Evolutionary conservation across 495 filamentous ascomycete genomes (phyloP).

Genomic region (Usnea hakonensis): DNA sequence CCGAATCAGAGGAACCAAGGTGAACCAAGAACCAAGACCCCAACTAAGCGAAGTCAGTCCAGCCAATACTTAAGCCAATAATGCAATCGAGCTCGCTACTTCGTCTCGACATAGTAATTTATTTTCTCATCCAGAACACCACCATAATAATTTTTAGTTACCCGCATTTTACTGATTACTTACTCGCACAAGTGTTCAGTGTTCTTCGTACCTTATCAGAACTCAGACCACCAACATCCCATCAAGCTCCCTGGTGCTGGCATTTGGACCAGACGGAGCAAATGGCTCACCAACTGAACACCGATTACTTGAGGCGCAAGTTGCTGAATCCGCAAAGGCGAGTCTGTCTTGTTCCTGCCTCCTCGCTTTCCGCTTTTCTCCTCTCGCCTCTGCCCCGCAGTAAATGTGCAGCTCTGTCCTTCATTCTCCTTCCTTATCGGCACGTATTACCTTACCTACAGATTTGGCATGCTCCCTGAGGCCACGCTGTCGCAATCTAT

Average conservation of each 20-base stretch:
- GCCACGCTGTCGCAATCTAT: neutral
- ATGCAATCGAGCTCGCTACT: no score
- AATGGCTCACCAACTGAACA: conserved; percentile 44
- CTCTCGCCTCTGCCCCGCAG: neutral
- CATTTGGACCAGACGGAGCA: conserved; percentile 30
- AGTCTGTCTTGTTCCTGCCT: neutral
- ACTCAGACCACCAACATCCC: no score
- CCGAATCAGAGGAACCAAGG: no score
- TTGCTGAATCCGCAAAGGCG: conserved; percentile 13
- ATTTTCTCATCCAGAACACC: no score
- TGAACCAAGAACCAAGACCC: no score
- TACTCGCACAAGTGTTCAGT: no score
- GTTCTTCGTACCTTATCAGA: no score
- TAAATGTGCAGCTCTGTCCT: neutral
- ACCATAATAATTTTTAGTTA: no score
- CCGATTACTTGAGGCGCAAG: conserved; percentile 47
- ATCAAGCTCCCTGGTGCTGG: conserved; percentile 18
- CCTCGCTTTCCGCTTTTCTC: neutral
- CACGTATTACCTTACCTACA: neutral
- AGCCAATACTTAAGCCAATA: no score
- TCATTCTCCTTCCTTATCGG: neutral
- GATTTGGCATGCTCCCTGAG: neutral
- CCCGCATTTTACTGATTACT: no score
- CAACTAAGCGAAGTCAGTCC: no score
- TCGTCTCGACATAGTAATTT: no score